These are phyloP conservation scores for Phytophthora pseudosyringae DNA, from an alignment of 352 stramenopile species.

Conservation along the genomic window DNA sequence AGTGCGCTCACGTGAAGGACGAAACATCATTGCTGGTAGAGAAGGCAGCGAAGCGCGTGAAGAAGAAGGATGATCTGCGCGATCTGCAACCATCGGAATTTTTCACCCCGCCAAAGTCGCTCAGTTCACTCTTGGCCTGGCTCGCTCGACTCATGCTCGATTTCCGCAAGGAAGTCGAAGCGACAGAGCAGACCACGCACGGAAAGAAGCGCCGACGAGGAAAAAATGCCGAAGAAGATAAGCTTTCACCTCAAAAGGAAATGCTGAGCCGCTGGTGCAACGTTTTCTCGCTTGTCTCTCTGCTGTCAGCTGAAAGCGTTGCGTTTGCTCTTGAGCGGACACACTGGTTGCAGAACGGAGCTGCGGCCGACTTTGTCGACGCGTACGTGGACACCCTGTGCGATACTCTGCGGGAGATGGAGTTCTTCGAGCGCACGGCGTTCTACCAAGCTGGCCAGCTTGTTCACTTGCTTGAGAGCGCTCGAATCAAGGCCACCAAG, in stretches of 20 bases:
- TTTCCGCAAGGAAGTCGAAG: slow-evolving; percentile 49
- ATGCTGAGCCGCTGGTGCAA: slow-evolving; percentile 73
- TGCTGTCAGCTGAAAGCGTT: slow-evolving; percentile 68
- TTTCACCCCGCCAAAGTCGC: slow-evolving; percentile 56
- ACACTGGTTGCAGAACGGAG: slow-evolving; percentile 42
- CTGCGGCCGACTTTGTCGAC: slow-evolving; percentile 54
- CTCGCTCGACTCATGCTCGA: slow-evolving; percentile 57
- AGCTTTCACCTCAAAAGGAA: slow-evolving; percentile 43
- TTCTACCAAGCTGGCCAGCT: slow-evolving; percentile 75
- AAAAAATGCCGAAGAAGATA: slow-evolving; percentile 38
- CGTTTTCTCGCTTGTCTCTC: slow-evolving; percentile 66
- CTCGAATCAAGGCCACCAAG: slow-evolving; percentile 41
- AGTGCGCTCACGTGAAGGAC: slow-evolving; percentile 58
- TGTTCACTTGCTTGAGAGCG: slow-evolving; percentile 48
- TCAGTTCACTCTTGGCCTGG: slow-evolving; percentile 61
- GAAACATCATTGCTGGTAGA: slow-evolving; percentile 53
- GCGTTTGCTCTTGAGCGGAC: slow-evolving; percentile 66
- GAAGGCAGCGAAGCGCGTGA: slow-evolving; percentile 49
- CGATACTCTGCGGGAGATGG: slow-evolving; percentile 53
- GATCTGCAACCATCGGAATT: slow-evolving; percentile 66
- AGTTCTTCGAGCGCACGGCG: slow-evolving; percentile 62
- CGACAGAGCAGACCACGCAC: slow-evolving; percentile 42
- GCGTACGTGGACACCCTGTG: slow-evolving; percentile 54
- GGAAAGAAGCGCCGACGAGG: slow-evolving; percentile 58
- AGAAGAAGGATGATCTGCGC: slow-evolving; percentile 48